Base-by-base conservation (phyloP, 2,329 filamentous ascomycete genomes). In the Akanthomyces muscarius region DNA sequence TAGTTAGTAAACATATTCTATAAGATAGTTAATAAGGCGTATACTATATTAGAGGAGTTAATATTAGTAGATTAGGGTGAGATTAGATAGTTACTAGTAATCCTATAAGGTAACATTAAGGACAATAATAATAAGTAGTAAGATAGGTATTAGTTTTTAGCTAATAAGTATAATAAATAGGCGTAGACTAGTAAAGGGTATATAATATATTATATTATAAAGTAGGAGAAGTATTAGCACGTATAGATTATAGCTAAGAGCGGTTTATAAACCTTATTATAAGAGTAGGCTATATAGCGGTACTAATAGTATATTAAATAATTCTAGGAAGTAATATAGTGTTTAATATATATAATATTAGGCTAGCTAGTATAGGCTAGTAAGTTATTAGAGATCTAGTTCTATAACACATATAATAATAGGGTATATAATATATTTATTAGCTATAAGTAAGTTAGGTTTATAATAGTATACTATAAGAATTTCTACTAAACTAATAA, bases 381-480 rank as follows among this genome's bases (percentile, higher is more conserved):
- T 10, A 6, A 54, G 51, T 36, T 18, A 18, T 54, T 54, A 38
- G 36, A 36, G 18, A 54, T 54, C 44, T 18, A 18, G 8, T n/a
- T 33, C 10, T n/a, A 41, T 11, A 54, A 54, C 21, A 54, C 21
- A 21, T 5, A 2, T 13, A 54, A 54, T 54, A 54, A 5, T 13
- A 21, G 30, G 1, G 4, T 36, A 23, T 36, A 50, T 48, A 59
- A 59, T 50, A 59, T 47, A 13, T 50, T 59, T 47, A 38, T 33
- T 36, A 36, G 13, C 28, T 25, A 52, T 30, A 28, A 21, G 3
- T 38, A 13, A 3, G 13, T 61, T 41, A 25, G 25, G 38, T 51
- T 61, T 41, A 51, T 51, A 36, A 52, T 41, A 51, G 36, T 53
- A 52, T 42, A 61, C 36, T 38, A 41, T 54, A 54, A 61, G 23